phyloP scores from a whole-genome alignment of 2,329 filamentous ascomycete genomes.

The Ceratocystis diversiconidia region DNA sequence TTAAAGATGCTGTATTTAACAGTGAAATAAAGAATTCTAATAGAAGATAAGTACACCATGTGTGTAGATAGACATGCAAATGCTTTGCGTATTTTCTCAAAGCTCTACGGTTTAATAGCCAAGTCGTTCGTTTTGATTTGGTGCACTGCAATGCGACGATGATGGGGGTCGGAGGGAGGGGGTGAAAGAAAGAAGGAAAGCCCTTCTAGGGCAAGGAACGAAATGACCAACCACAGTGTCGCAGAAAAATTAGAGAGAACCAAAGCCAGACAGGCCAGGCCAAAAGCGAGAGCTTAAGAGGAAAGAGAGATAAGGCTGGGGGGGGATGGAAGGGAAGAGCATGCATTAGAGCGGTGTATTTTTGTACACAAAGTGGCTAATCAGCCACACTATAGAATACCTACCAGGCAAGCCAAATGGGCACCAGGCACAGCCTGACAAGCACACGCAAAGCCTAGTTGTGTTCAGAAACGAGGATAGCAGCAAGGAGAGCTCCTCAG shows the following conservation, averaged over 20 bases:
- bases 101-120: background rate
- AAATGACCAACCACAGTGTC: conserved; percentile 1
- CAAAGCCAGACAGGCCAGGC: background rate
- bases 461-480: background rate
- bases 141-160: background rate
- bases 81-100: background rate
- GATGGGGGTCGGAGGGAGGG: background rate
- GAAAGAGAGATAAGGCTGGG: background rate
- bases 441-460: background rate
- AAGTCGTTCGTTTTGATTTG: background rate
- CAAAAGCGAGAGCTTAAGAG: background rate
- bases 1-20: no score
- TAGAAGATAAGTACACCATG: no score
- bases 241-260: background rate
- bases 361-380: background rate
- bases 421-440: background rate
- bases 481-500: background rate
- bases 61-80: background rate
- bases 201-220: conserved; percentile 4
- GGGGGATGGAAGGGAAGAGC: background rate
- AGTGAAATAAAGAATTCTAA: no score
- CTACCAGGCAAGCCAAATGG: background rate
- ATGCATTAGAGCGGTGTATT: conserved; percentile 4
- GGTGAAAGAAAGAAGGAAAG: background rate
- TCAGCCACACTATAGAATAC: background rate